phyloP scores from a whole-genome alignment of 495 filamentous ascomycete genomes.

The Xylaria flabelliformis region DNA sequence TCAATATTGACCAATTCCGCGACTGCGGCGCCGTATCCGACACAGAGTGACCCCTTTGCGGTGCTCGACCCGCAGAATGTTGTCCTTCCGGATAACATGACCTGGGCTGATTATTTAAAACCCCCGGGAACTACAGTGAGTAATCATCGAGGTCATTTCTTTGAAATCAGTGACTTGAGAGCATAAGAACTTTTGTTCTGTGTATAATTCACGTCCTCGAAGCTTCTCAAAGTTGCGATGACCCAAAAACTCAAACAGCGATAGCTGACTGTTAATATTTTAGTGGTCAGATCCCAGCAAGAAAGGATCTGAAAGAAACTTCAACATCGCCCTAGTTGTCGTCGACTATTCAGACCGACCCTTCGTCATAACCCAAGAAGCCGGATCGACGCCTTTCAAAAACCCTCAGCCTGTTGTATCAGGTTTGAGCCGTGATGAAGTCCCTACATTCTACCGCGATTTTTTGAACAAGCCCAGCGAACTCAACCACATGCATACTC shows the following conservation, averaged over 20 bases:
- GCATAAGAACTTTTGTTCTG: not conserved
- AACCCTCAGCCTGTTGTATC: conserved; percentile 45
- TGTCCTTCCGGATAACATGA: conserved; percentile 54
- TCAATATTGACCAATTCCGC: conserved; percentile 19
- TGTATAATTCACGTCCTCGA: not conserved
- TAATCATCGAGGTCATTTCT: not conserved
- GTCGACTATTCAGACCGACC: conserved; percentile 48
- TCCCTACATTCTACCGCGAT: conserved; percentile 50
- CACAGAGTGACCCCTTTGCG: conserved; percentile 43
- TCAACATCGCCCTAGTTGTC: conserved; percentile 52
- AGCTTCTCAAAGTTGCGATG: not conserved
- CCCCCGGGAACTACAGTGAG: conserved; percentile 41
- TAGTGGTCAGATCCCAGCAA: conserved; percentile 42
- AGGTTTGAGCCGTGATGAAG: conserved; percentile 41
- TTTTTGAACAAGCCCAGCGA: conserved; percentile 48
- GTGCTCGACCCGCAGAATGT: conserved; percentile 48
- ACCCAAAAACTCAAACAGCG: not conserved
- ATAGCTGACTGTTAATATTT: not conserved
- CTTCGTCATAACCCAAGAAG: conserved; percentile 46
- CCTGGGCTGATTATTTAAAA: conserved; percentile 46
- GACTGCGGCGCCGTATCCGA: conserved; percentile 30
- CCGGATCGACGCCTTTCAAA: conserved; percentile 46
- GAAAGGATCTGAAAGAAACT: conserved; percentile 42
- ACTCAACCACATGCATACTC: conserved; percentile 48
- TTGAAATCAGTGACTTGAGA: not conserved